These are phyloP conservation scores for Colletotrichum falcatum DNA, from an alignment of 2,329 filamentous ascomycete genomes.

Conservation along the genomic window DNA sequence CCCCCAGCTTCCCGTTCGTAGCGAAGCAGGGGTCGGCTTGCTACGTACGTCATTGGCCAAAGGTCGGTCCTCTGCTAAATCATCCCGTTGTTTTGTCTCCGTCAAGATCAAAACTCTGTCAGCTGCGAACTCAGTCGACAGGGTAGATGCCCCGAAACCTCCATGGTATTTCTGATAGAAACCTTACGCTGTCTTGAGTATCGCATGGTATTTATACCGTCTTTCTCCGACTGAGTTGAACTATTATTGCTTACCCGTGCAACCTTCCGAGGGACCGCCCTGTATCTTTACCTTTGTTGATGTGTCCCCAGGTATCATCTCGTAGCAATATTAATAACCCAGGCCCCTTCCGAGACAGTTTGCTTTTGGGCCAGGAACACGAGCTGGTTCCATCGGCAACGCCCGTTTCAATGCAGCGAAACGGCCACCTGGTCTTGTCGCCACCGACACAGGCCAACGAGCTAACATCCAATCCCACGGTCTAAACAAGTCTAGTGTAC, in stretches of 20 bases:
- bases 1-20: conserved; percentile 31
- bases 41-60: conserved; percentile 40
- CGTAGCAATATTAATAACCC: conserved; percentile 5
- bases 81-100: conserved; percentile 9
- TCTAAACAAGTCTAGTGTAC: background rate
- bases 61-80: background rate
- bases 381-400: conserved; percentile 10
- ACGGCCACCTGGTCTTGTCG: conserved; percentile 7
- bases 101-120: no score
- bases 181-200: no score
- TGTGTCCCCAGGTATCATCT: conserved; percentile 22
- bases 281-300: no score
- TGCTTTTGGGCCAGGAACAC: conserved; percentile 1
- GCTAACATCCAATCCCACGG: conserved; percentile 15
- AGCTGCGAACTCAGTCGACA: no score
- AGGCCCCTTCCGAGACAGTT: conserved; percentile 15
- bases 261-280: no score
- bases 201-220: no score
- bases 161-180: no score
- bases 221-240: no score
- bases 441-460: background rate
- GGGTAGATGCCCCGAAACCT: no score
- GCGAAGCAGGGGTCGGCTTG: conserved; percentile 37
- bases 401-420: conserved; percentile 3
- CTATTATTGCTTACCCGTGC: no score